Conservation (phyloP, 768 basidiomycete species). For the Russula vinacea region DNA sequence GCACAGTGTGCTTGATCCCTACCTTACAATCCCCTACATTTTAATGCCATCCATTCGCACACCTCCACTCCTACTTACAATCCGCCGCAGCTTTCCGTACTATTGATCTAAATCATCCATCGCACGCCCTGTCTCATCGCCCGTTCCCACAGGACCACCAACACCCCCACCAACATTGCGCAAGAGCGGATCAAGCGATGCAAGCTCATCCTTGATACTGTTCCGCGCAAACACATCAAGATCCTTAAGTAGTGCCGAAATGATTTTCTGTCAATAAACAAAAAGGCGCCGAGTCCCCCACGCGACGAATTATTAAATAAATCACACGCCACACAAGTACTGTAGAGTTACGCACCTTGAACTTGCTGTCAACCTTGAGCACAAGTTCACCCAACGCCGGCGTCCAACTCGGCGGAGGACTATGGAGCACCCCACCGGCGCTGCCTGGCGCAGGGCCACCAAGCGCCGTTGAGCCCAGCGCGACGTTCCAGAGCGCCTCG, state of each 20-base stretch:
- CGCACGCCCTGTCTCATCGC: background rate
- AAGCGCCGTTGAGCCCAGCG: constrained; percentile 27
- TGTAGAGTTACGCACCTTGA: constrained; percentile 54
- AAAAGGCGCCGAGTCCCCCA: background rate
- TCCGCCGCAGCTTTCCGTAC: background rate
- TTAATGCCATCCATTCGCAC: no score
- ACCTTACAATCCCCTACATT: no score
- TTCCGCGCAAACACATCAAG: constrained; percentile 78
- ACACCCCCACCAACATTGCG: constrained; percentile 47
- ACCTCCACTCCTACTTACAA: no score
- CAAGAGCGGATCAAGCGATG: constrained; percentile 74
- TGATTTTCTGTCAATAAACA: constrained; percentile 68
- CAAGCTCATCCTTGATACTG: constrained; percentile 78
- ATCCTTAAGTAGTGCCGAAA: constrained; percentile 73
- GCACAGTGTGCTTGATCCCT: no score
- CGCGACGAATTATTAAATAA: background rate
- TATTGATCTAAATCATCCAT: background rate
- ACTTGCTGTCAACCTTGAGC: constrained; percentile 74
- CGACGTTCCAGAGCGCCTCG: constrained; percentile 71
- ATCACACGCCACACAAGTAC: background rate
- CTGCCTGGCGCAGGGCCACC: constrained; percentile 32
- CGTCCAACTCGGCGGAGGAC: constrained; percentile 62
- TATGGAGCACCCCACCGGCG: constrained; percentile 40
- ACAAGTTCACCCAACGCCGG: constrained; percentile 66
- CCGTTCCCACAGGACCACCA: background rate